Conservation (phyloP, 257 asterid genomes). For the Rehmannia glutinosa region DNA sequence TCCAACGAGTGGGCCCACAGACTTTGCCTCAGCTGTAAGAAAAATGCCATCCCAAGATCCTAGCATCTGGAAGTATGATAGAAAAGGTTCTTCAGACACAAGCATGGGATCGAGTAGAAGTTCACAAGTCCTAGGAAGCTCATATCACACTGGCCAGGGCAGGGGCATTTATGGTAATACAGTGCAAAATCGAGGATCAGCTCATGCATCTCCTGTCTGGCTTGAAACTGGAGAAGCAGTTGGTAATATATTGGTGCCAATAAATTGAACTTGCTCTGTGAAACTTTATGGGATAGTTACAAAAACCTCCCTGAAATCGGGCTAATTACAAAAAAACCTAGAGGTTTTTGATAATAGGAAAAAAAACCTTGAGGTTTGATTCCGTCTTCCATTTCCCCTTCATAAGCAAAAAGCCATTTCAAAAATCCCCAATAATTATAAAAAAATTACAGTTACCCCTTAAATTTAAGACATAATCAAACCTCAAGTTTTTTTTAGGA, state of each 20-base stretch:
- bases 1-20: constrained; percentile 54
- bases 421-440: too few species aligned
- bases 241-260: constrained; percentile 47
- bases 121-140: constrained; percentile 50
- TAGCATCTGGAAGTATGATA: constrained; percentile 68
- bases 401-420: too few species aligned
- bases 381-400: too few species aligned
- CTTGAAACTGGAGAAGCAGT: constrained; percentile 76
- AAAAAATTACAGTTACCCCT: too few species aligned
- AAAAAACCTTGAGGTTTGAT: too few species aligned
- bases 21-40: constrained; percentile 74
- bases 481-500: too few species aligned
- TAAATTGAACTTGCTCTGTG: constrained; percentile 17
- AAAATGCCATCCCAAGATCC: constrained; percentile 70
- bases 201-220: constrained; percentile 62
- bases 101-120: constrained; percentile 72
- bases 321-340: too few species aligned
- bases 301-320: too few species aligned
- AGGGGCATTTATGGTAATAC: constrained; percentile 51
- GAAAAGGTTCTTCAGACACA: constrained; percentile 46
- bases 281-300: too few species aligned
- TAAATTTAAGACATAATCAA: too few species aligned
- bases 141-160: constrained; percentile 48
- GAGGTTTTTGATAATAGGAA: too few species aligned
- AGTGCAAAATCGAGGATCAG: constrained; percentile 49